These are phyloP conservation scores for Biscutella laevigata DNA, from an alignment of 441 rosid genomes.

Conservation along the genomic window DNA sequence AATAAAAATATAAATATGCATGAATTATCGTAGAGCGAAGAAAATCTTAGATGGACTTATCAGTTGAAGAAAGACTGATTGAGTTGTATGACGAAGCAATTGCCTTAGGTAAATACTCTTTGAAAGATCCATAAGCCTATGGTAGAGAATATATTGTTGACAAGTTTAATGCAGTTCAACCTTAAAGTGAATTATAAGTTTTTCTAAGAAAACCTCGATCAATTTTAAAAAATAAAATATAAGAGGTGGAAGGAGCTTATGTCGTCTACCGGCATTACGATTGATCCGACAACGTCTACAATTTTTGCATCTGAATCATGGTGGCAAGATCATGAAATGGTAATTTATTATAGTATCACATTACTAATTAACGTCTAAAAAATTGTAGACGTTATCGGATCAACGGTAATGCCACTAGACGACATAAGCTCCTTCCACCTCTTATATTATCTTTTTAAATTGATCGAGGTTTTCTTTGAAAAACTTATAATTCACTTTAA, in stretches of 20 bases:
- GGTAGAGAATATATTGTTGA: background rate
- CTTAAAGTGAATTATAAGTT: background rate
- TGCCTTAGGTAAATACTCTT: background rate
- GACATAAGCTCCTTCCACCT: background rate
- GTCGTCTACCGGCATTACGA: background rate
- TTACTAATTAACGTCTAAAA: too few species aligned
- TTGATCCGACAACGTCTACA: background rate
- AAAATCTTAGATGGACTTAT: background rate
- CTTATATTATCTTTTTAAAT: background rate
- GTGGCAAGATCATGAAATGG: background rate
- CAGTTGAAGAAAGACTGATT: background rate
- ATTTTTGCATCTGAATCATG: background rate
- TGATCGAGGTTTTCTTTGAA: background rate
- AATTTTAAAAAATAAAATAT: background rate
- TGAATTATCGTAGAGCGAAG: background rate
- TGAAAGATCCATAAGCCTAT: background rate
- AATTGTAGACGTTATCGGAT: background rate
- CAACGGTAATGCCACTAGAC: background rate
- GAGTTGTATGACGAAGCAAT: background rate
- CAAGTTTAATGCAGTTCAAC: background rate
- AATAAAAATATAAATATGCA: too few species aligned
- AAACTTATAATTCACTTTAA: background rate
- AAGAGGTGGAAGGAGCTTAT: background rate
- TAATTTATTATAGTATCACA: background rate
- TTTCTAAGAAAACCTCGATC: background rate